phyloP scores from a whole-genome alignment of 805 yeast genomes.

The Metschnikowia picachoensis region DNA sequence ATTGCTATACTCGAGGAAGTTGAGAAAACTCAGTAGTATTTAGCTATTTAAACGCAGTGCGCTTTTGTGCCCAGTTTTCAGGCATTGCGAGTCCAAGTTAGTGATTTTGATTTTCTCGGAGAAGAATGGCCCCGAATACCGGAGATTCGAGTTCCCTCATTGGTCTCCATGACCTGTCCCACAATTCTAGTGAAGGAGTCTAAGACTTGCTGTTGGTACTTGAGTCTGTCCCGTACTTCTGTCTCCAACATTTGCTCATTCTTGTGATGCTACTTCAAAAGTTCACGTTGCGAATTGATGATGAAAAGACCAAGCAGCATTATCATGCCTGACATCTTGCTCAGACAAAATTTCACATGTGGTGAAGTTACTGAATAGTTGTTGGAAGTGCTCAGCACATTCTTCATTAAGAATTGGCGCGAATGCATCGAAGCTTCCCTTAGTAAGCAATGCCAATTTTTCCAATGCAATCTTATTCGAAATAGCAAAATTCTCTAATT shows the following conservation, averaged over 20 bases:
- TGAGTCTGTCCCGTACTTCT: constrained; percentile 12
- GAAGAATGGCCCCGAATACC: constrained; percentile 13
- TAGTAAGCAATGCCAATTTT: constrained; percentile 7
- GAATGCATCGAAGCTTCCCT: constrained; percentile 11
- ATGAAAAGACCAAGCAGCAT: constrained; percentile 10
- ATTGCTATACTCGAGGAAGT: too few relatives aligned
- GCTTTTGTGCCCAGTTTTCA: neutral
- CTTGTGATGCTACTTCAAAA: constrained; percentile 9
- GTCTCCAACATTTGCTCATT: constrained; percentile 12
- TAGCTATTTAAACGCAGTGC: neutral
- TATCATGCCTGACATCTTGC: constrained; percentile 1
- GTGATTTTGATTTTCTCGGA: constrained; percentile 2
- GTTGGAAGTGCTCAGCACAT: constrained; percentile 12
- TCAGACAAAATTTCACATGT: constrained; percentile 2
- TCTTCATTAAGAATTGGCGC: constrained; percentile 11
- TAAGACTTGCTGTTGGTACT: constrained; percentile 15
- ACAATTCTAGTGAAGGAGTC: constrained; percentile 10
- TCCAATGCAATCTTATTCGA: constrained; percentile 13
- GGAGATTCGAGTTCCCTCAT: constrained; percentile 5
- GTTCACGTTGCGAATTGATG: constrained; percentile 8
- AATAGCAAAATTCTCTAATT: neutral
- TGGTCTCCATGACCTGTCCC: constrained; percentile 9
- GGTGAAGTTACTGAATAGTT: constrained; percentile 8
- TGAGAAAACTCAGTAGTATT: neutral
- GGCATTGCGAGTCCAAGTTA: neutral